phyloP scores from a whole-genome alignment of 306 rosid genomes.

The Vigna mungo region DNA sequence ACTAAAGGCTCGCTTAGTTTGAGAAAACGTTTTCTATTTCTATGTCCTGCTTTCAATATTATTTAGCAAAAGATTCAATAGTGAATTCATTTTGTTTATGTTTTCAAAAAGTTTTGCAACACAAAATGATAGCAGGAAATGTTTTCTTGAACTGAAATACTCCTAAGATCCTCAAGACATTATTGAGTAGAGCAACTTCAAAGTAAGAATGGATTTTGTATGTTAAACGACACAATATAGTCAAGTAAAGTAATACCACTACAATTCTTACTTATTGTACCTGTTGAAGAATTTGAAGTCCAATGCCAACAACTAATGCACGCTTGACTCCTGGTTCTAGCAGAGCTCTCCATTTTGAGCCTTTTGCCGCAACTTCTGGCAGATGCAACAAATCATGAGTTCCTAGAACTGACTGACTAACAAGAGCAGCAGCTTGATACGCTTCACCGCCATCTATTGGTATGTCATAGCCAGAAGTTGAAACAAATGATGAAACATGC shows the following conservation, averaged over 20 bases:
- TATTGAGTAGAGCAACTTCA: not conserved
- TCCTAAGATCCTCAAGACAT: constrained; percentile 10
- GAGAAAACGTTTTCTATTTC: not conserved
- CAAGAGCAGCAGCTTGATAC: constrained; percentile 79
- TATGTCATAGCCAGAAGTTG: constrained; percentile 76
- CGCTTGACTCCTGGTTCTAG: constrained; percentile 96
- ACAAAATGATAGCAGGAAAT: not conserved
- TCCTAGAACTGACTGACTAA: constrained; percentile 81
- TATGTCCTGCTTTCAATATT: not conserved
- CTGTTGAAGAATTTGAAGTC: constrained; percentile 98
- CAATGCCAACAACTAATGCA: constrained; percentile 85
- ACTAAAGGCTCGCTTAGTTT: not conserved
- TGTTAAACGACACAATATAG: not conserved
- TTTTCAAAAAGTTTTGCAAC: not conserved
- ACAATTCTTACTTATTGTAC: constrained; percentile 47
- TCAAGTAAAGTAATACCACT: not conserved
- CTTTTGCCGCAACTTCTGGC: constrained; percentile 59
- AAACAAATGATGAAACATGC: constrained; percentile 69
- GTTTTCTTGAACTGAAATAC: not conserved
- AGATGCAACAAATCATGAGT: constrained; percentile 54
- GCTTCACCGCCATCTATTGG: constrained; percentile 64
- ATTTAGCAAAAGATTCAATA: not conserved
- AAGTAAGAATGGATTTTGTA: not conserved
- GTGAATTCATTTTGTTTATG: not conserved
- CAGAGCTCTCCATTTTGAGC: constrained; percentile 75